Conservation (phyloP, 179 eudicot genomes). For the Actinidia polygama region DNA sequence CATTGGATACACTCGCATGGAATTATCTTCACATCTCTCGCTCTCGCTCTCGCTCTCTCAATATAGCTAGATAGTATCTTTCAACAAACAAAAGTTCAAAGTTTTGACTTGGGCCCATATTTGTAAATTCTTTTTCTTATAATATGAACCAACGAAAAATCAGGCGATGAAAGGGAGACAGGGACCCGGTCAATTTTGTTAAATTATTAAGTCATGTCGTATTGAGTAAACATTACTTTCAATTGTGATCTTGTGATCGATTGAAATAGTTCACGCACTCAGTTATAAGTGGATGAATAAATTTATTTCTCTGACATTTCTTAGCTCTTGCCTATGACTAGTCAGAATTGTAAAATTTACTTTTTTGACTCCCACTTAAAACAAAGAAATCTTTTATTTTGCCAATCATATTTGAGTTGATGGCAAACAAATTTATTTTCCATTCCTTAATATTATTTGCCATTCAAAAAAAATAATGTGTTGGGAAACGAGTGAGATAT, state of each 20-base stretch:
- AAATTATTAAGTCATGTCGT: background rate
- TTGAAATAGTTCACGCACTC: too few relatives aligned
- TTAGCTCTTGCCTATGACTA: background rate
- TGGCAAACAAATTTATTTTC: too few relatives aligned
- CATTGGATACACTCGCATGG: background rate
- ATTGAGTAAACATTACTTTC: too few relatives aligned
- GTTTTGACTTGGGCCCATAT: background rate
- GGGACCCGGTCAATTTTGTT: background rate
- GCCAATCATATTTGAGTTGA: too few relatives aligned
- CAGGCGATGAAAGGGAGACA: background rate
- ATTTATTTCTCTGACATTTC: background rate
- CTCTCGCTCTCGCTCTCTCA: background rate
- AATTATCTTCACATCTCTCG: background rate
- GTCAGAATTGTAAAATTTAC: background rate
- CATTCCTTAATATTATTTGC: too few relatives aligned
- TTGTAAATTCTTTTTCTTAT: background rate
- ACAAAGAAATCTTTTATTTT: too few relatives aligned
- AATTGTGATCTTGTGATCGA: too few relatives aligned
- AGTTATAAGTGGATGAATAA: too few relatives aligned
- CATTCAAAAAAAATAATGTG: too few relatives aligned
- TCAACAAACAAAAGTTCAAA: constrained; percentile 3
- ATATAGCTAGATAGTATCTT: background rate
- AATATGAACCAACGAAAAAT: background rate
- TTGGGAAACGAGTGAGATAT: too few relatives aligned
- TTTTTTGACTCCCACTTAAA: too few relatives aligned